Evolutionary conservation across 352 stramenopile species (phyloP).

Genomic region (Globisporangium acanthophoron): DNA sequence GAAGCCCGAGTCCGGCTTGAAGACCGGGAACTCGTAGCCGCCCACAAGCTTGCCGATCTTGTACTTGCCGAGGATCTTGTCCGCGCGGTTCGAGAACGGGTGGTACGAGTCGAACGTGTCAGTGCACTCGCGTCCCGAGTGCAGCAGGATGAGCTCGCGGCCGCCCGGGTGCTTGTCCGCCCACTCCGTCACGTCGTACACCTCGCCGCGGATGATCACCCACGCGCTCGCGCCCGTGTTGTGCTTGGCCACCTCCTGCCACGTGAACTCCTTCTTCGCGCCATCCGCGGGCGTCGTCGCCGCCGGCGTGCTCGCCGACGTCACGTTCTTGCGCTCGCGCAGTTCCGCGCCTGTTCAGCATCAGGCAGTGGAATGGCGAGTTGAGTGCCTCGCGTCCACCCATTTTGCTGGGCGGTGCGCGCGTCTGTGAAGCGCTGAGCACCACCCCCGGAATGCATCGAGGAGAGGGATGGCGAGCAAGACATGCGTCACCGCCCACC

Average conservation of each 20-base stretch:
- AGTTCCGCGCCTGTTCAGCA: conserved; percentile 16
- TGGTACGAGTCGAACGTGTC: conserved; percentile 91
- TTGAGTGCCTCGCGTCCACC: conserved; percentile 1
- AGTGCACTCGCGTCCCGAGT: conserved; percentile 77
- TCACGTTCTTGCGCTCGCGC: conserved; percentile 45
- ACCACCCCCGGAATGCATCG: background rate
- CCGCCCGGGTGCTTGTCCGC: conserved; percentile 81
- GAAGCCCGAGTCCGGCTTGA: conserved; percentile 90
- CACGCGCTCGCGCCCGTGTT: conserved; percentile 94
- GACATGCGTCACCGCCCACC: no score
- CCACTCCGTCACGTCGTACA: conserved; percentile 93
- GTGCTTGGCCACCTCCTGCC: conserved; percentile 94
- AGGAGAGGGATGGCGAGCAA: background rate
- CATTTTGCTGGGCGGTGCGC: background rate
- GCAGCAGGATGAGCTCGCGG: conserved; percentile 71
- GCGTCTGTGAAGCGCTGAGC: background rate
- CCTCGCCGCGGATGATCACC: conserved; percentile 92
- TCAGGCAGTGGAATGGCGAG: background rate
- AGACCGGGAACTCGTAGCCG: conserved; percentile 82
- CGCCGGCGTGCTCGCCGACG: background rate
- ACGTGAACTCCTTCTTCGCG: conserved; percentile 73
- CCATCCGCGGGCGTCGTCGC: conserved; percentile 9
- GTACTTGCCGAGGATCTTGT: conserved; percentile 83
- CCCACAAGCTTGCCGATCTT: conserved; percentile 78
- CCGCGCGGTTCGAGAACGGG: conserved; percentile 77